These are phyloP conservation scores for Diutina siamensis DNA, from an alignment of 1,139 yeast genomes.

Conservation along the genomic window DNA sequence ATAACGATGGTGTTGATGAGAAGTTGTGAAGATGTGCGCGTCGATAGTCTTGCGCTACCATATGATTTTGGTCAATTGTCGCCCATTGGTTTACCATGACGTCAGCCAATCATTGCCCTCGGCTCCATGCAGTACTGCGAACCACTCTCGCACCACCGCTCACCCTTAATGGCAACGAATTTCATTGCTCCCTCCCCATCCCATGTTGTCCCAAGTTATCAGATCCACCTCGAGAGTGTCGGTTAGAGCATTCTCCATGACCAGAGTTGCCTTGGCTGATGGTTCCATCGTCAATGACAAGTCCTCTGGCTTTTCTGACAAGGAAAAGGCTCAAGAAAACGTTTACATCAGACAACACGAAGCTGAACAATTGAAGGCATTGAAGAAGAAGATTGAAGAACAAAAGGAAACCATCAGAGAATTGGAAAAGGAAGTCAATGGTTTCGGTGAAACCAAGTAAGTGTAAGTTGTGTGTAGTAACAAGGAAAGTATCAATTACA, in stretches of 20 bases:
- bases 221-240: conserved; percentile 15
- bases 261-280: conserved; percentile 21
- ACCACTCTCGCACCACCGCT: no score
- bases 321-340: conserved; percentile 35
- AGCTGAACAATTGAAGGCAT: conserved; percentile 36
- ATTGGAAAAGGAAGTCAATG: conserved; percentile 30
- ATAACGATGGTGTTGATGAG: no score
- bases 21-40: not conserved
- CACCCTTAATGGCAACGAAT: no score
- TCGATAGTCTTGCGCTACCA: not conserved
- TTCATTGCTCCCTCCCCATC: not conserved
- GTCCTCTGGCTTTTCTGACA: conserved; percentile 26
- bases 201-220: conserved; percentile 25
- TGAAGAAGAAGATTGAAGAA: conserved; percentile 33
- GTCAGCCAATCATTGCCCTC: not conserved
- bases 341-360: conserved; percentile 36
- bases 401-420: conserved; percentile 34
- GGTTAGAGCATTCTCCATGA: conserved; percentile 27
- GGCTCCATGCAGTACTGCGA: no score
- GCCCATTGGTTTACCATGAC: no score
- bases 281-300: conserved; percentile 16
- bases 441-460: conserved; percentile 17
- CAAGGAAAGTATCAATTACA: not conserved
- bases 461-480: conserved; percentile 10
- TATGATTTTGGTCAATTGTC: no score